Base-by-base conservation (phyloP, 306 rosid genomes). In the Malus sieversii region DNA sequence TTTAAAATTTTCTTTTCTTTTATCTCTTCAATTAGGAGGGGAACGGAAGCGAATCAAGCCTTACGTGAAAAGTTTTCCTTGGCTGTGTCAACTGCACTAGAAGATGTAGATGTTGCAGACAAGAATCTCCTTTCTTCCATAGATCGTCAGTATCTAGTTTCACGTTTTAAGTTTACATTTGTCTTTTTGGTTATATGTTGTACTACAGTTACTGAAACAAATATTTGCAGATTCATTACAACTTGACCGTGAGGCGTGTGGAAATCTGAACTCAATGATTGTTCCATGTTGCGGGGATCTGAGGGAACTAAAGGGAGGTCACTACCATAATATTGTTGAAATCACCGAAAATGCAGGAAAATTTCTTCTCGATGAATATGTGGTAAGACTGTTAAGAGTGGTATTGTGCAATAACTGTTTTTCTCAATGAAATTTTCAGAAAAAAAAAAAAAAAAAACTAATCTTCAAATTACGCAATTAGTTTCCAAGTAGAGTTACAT, bases 161-260 rank as follows among this genome's bases (percentile, higher is more conserved):
- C 71, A 52, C 78, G 19, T 55, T 35, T 73, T 62, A 6, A 29
- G 55, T 74, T 60, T 2, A 25, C 59, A 19, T 61, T 76, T 84
- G 48, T 64, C 35, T 71, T 61, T 0, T 30, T 74, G 59, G 20
- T 75, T 71, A 52, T 51, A 32, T 58, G 32, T 20, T 46, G 66
- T 58, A 58, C 30, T 64, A 61, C 16, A 60, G 70, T n/a, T 44
- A 76, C 79, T 82, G 76, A 79, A 57, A 72, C 70, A 51, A 70
- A 66, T 53, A 42, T 69, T 66, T 82, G 87, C 96, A 96, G 99
- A 96, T 77, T 92, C 99, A 8, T 87, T 92, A 81, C 92, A 85
- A 90, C 99, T 92, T 68, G 99, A 96, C 86, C 97, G 82, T 18
- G 97, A 92, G 55, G 99, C 99, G 27, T 90, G 98, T 44, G 97